Evolutionary conservation across 2,329 filamentous ascomycete genomes (phyloP), one percentile per base, ranked within the genome.

Genomic region (Periconia digitata): DNA sequence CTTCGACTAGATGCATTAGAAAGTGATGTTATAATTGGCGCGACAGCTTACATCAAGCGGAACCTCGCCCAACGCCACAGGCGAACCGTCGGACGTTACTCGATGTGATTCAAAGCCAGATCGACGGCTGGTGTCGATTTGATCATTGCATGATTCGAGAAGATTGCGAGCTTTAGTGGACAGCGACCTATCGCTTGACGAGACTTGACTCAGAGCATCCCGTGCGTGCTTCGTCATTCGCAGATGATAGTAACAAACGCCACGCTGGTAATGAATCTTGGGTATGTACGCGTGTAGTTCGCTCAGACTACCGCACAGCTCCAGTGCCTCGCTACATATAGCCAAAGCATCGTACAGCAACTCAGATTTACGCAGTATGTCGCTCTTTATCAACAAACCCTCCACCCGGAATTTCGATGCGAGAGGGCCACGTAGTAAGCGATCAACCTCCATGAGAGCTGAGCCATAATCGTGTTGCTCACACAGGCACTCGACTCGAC

Each of bases 51-150:
- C 60, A 24, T 57, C 50, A 22, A 41, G 40, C 15, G 39, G 43
- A 13, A 50, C 51, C 15, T 55, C 51, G 16, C 54, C 50, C 7
- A 65, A 23, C n/a, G 59, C 51, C 6, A 49, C 50, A 2, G 66
- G 37, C 8, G 59, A 34, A 8, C 51, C 55, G 29, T 62, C 57
- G 15, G 53, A 55, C 8, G 54, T 44, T 3, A 51, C 55, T 13
- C 66, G 57, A 8, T 50, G 56, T 20, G 66, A 64, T 36, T 69
- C 66, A 41, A 69, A 69, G 10, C 58, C 66, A 8, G 60, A 56
- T 15, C 66, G 58, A 20, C 59, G 59, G 16, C 54, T 43, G 12
- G 49, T n/a, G 16, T 59, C 46, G 15, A 60, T 43, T 37, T 61
- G 58, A 3, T 62, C 58, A 15, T 64, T 55, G 34, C 53, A 59